Evolutionary conservation across 495 filamentous ascomycete species (phyloP).

Genomic region (Hypoxylon lienhwacheense): DNA sequence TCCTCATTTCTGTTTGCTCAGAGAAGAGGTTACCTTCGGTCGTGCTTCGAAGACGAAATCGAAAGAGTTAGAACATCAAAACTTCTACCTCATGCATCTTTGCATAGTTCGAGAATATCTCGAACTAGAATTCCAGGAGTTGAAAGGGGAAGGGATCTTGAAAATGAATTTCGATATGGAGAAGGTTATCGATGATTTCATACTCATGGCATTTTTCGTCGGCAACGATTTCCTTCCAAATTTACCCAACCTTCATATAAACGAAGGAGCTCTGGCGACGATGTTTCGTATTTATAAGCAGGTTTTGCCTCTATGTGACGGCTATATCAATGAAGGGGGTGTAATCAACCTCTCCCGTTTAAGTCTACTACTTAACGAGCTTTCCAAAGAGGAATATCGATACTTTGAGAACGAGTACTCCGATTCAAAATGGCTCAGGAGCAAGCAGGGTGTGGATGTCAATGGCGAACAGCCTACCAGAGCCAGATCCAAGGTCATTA

Average conservation of each 20-base stretch:
- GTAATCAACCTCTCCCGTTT: slow-evolving; percentile 84
- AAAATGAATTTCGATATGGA: slow-evolving; percentile 90
- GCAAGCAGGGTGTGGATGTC: slow-evolving; percentile 64
- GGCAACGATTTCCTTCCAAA: slow-evolving; percentile 99
- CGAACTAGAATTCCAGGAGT: slow-evolving; percentile 93
- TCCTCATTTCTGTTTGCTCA: slow-evolving; percentile 94
- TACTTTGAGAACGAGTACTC: slow-evolving; percentile 88
- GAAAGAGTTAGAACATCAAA: slow-evolving; percentile 97
- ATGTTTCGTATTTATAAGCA: slow-evolving; percentile 98
- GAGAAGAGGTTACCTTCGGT: slow-evolving; percentile 98
- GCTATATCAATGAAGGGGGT: slow-evolving; percentile 95
- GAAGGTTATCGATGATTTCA: slow-evolving; percentile 97
- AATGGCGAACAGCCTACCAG: slow-evolving; percentile 63
- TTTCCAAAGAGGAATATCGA: slow-evolving; percentile 78
- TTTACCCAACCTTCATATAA: slow-evolving; percentile 94
- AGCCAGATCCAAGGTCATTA: slow-evolving; percentile 65
- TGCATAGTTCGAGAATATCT: slow-evolving; percentile 97
- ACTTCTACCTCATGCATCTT: slow-evolving; percentile 96
- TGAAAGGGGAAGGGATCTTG: slow-evolving; percentile 75
- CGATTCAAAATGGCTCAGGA: slow-evolving; percentile 89
- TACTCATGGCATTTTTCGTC: slow-evolving; percentile 99
- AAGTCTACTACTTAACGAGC: slow-evolving; percentile 74
- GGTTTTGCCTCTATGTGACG: slow-evolving; percentile 81
- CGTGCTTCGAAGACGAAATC: slow-evolving; percentile 80
- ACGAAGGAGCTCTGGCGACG: slow-evolving; percentile 90